Conservation (phyloP, 169 alveolate genomes). For the Plasmodium yoelii region DNA sequence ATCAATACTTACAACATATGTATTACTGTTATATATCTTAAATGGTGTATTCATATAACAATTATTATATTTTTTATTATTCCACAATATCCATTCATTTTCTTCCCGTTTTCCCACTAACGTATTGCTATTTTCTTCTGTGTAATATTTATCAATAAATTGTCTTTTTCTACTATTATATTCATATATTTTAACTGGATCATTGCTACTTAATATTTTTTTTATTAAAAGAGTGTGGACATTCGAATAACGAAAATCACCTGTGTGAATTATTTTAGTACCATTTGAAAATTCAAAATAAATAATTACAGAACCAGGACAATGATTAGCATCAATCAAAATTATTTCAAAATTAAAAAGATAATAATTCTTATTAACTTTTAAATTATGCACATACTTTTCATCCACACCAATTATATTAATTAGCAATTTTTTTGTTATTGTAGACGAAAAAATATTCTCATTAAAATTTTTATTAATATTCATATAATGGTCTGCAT, state of each 20-base stretch:
- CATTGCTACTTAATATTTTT: constrained; percentile 20
- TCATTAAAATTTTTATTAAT: constrained; percentile 61
- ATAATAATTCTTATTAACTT: constrained; percentile 55
- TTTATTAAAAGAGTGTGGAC: constrained; percentile 63
- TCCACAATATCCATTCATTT: constrained; percentile 13
- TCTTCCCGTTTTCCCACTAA: background rate
- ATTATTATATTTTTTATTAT: constrained; percentile 17
- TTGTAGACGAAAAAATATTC: constrained; percentile 38
- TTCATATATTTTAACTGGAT: background rate
- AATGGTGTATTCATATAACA: constrained; percentile 9
- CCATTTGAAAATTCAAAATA: constrained; percentile 70
- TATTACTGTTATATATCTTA: constrained; percentile 22
- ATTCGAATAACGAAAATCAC: constrained; percentile 77
- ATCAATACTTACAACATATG: constrained; percentile 34
- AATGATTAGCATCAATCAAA: constrained; percentile 75
- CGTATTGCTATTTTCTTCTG: background rate
- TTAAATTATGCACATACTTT: constrained; percentile 70
- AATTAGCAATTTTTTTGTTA: constrained; percentile 52
- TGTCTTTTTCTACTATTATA: background rate
- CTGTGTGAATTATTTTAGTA: constrained; percentile 73
- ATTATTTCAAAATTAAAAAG: constrained; percentile 61
- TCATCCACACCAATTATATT: constrained; percentile 67
- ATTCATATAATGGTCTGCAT: constrained; percentile 72
- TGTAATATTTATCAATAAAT: background rate
- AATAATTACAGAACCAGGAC: constrained; percentile 77